Conservation (phyloP, 179 eudicot species). For the Patellifolia procumbens region DNA sequence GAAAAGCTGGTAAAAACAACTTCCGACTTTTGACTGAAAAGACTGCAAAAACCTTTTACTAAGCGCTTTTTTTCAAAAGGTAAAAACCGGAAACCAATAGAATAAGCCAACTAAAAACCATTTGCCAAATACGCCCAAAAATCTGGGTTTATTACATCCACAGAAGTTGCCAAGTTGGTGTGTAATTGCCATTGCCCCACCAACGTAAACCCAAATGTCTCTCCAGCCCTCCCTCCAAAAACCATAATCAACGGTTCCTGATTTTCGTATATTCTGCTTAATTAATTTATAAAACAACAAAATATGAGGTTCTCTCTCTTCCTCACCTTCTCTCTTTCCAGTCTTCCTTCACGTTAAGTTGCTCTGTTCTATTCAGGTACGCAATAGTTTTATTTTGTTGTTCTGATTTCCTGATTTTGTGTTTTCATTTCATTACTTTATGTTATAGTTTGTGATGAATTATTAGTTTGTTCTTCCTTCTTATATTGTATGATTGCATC, state of each 20-base stretch:
- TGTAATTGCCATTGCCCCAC: background rate
- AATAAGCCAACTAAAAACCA: too few relatives aligned
- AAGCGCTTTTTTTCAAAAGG: too few relatives aligned
- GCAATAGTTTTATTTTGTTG: background rate
- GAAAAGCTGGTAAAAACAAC: too few relatives aligned
- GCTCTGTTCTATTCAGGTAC: constrained; percentile 22
- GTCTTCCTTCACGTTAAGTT: constrained; percentile 12
- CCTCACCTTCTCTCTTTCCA: constrained; percentile 1
- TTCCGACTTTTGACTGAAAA: too few relatives aligned
- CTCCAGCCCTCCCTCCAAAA: background rate
- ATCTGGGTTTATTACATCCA: background rate
- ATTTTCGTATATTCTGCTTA: background rate
- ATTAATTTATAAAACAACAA: background rate
- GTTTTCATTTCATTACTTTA: background rate
- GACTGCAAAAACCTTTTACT: too few relatives aligned
- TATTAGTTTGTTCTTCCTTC: too few relatives aligned
- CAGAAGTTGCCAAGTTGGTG: background rate
- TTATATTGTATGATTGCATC: too few relatives aligned
- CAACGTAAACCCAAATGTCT: background rate
- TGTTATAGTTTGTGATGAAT: background rate
- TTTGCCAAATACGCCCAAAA: too few relatives aligned
- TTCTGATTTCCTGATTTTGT: background rate
- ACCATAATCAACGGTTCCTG: constrained; percentile 12
- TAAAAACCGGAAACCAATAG: too few relatives aligned
- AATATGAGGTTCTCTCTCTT: constrained; percentile 23